Percentiles rank a stretch among this genome's conserved stretches.
Conservation (phyloP, 371 early-diverging fungal species). For the Apophysomyces trapeziformis region DNA sequence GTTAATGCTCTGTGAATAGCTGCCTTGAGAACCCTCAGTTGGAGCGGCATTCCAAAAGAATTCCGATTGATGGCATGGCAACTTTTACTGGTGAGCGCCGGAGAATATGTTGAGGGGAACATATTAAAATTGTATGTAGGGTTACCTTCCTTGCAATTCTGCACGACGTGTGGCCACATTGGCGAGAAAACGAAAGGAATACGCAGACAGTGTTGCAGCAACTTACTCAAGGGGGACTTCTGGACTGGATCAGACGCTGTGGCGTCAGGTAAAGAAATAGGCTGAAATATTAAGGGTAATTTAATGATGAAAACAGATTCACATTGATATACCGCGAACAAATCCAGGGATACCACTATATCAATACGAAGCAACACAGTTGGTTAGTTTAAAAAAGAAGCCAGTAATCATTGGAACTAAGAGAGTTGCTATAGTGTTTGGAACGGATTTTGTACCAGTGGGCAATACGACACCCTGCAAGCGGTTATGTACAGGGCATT, state of each 20-base stretch:
- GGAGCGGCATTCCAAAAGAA: conserved; percentile 91
- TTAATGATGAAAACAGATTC: conserved; percentile 55
- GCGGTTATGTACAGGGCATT: conserved; percentile 99
- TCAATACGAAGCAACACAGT: conserved; percentile 79
- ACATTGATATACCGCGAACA: conserved; percentile 95
- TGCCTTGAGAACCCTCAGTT: conserved; percentile 78
- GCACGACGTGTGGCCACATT: conserved; percentile 81
- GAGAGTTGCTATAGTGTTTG: conserved; percentile 59
- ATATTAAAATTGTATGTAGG: conserved; percentile 35
- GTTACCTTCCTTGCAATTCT: conserved; percentile 87
- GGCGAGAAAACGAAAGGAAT: conserved; percentile 89
- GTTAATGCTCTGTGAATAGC: conserved; percentile 28
- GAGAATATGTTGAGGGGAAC: not conserved
- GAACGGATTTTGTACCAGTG: conserved; percentile 95
- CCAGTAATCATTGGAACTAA: not conserved
- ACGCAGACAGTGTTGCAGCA: conserved; percentile 79
- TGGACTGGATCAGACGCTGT: conserved; percentile 82
- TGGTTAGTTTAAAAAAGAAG: conserved; percentile 50
- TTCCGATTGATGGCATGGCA: conserved; percentile 91
- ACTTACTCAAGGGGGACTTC: conserved; percentile 81
- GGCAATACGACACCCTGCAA: conserved; percentile 98
- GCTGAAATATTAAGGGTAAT: not conserved
- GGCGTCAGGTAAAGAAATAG: conserved; percentile 77
- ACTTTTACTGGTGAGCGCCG: conserved; percentile 70
- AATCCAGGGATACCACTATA: conserved; percentile 84